Evolutionary conservation across 768 basidiomycete genomes (phyloP).

Genomic region (Pulveroboletus ravenelii): DNA sequence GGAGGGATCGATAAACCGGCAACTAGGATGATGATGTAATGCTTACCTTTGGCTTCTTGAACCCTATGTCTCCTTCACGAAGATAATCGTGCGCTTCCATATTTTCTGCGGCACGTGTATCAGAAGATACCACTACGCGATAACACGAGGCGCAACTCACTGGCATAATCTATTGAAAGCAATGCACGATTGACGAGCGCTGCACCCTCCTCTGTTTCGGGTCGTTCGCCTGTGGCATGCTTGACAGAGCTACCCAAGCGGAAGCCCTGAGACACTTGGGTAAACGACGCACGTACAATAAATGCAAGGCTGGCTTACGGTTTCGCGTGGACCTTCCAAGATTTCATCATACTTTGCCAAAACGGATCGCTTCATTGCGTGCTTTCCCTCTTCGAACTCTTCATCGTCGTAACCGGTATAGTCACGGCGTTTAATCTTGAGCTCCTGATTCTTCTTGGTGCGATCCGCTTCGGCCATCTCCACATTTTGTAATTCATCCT

Average conservation of each 20-base stretch:
- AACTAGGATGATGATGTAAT: neutral
- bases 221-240: conserved; percentile 32
- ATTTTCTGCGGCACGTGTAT: conserved; percentile 56
- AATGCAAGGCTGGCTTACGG: conserved; percentile 39
- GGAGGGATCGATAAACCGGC: neutral
- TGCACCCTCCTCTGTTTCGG: conserved; percentile 44
- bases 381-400: conserved; percentile 73
- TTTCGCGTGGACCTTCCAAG: conserved; percentile 67
- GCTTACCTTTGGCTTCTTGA: conserved; percentile 88
- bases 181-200: conserved; percentile 75
- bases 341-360: conserved; percentile 94
- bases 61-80: conserved; percentile 87
- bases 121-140: conserved; percentile 3
- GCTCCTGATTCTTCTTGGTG: conserved; percentile 69
- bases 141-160: conserved; percentile 43
- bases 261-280: conserved; percentile 59
- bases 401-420: conserved; percentile 98
- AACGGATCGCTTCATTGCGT: conserved; percentile 77
- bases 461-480: conserved; percentile 90
- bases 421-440: conserved; percentile 83
- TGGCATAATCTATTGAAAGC: conserved; percentile 83
- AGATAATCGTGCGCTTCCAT: conserved; percentile 82
- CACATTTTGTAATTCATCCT: conserved; percentile 96
- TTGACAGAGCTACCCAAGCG: conserved; percentile 67
- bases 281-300: neutral